Evolutionary conservation across 495 filamentous ascomycete species (phyloP).

Genomic region (Stereocaulon alpinum): DNA sequence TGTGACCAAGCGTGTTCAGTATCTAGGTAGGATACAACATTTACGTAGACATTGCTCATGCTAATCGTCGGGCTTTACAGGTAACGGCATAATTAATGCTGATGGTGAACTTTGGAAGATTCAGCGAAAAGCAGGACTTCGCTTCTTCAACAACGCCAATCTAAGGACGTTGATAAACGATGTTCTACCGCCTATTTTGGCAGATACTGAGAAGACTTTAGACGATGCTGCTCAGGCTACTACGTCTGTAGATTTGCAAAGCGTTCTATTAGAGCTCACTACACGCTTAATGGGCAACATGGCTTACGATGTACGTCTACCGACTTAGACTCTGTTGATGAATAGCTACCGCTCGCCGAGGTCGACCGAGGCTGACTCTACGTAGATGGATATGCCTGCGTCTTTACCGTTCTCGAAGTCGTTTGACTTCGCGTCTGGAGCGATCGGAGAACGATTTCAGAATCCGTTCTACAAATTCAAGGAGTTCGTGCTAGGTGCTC

Average conservation of each 20-base stretch:
- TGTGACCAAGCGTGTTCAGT: neutral
- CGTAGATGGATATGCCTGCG: slow-evolving; percentile 49
- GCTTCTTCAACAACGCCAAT: slow-evolving; percentile 47
- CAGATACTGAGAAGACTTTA: slow-evolving; percentile 31
- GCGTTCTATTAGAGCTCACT: slow-evolving; percentile 48
- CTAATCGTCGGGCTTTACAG: slow-evolving; percentile 19
- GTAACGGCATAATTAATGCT: slow-evolving; percentile 53
- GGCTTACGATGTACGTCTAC: slow-evolving; percentile 42
- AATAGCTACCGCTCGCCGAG: neutral
- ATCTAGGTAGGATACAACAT: neutral
- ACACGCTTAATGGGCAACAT: slow-evolving; percentile 50
- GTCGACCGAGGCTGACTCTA: neutral
- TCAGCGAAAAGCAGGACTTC: slow-evolving; percentile 48
- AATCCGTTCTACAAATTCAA: slow-evolving; percentile 49
- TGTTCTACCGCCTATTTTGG: slow-evolving; percentile 41
- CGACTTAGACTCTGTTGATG: neutral
- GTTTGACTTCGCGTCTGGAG: slow-evolving; percentile 49
- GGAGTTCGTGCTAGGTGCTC: slow-evolving; percentile 38
- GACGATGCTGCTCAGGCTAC: slow-evolving; percentile 16
- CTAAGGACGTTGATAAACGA: slow-evolving; percentile 45
- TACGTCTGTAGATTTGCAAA: slow-evolving; percentile 39
- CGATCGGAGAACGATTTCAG: slow-evolving; percentile 49
- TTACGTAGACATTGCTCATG: neutral
- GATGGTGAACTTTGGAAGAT: slow-evolving; percentile 51
- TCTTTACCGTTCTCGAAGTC: slow-evolving; percentile 44